A percentile compares a stretch with the other conserved stretches of the same genome.
Evolutionary conservation across 2,329 filamentous ascomycete genomes (phyloP).

Genomic region (Clonostachys solani): DNA sequence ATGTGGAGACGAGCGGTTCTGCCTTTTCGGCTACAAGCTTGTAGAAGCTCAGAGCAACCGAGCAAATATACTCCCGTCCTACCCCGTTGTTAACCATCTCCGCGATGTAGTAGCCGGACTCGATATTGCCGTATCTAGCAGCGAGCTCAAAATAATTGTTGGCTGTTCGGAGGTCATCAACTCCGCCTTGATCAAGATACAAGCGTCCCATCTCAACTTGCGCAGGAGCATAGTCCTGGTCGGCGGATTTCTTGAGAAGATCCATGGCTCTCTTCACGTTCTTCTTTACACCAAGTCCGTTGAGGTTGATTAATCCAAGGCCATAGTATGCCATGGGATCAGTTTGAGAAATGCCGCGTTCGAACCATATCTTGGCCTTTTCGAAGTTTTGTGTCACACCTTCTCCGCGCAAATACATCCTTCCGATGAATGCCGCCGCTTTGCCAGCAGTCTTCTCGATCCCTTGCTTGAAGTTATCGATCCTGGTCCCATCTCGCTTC

Average conservation of each 20-base stretch:
- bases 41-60: slow-evolving; percentile 76
- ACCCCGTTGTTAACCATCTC: slow-evolving; percentile 81
- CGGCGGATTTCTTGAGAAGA: slow-evolving; percentile 73
- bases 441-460: slow-evolving; percentile 78
- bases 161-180: slow-evolving; percentile 69
- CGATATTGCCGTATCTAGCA: slow-evolving; percentile 76
- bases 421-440: slow-evolving; percentile 80
- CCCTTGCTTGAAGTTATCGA: slow-evolving; percentile 62
- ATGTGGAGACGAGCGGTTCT: slow-evolving; percentile 70
- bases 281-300: slow-evolving; percentile 68
- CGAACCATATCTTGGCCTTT: slow-evolving; percentile 78
- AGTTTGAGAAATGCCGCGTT: slow-evolving; percentile 67
- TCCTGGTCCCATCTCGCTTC: slow-evolving; percentile 70
- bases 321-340: slow-evolving; percentile 84
- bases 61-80: slow-evolving; percentile 74
- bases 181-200: slow-evolving; percentile 76
- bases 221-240: slow-evolving; percentile 75
- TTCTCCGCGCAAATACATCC: slow-evolving; percentile 87
- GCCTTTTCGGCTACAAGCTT: slow-evolving; percentile 73
- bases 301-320: slow-evolving; percentile 76
- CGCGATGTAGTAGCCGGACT: slow-evolving; percentile 88
- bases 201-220: slow-evolving; percentile 80
- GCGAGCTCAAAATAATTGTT: slow-evolving; percentile 86
- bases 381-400: slow-evolving; percentile 75
- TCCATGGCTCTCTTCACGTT: slow-evolving; percentile 71